Evolutionary conservation across 2,329 filamentous ascomycete species (phyloP).

Genomic region (Fusarium floridanum): DNA sequence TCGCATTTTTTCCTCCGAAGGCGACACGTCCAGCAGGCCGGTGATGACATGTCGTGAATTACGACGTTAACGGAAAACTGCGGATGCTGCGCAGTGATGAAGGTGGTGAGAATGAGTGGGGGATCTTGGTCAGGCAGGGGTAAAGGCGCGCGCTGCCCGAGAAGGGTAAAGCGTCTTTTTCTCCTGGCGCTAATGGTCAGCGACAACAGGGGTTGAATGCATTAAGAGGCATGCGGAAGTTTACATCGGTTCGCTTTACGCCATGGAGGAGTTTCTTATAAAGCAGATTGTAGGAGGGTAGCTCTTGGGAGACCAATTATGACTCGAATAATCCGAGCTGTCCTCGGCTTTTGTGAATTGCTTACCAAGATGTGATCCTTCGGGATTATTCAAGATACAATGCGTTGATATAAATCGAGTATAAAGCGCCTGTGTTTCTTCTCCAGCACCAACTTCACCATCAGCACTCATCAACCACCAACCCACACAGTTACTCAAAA

Average conservation of each 20-base stretch:
- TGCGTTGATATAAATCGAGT: background rate
- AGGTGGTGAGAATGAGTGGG: background rate
- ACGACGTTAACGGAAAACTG: background rate
- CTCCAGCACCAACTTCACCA: background rate
- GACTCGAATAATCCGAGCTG: background rate
- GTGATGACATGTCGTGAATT: background rate
- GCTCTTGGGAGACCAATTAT: background rate
- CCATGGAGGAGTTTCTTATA: background rate
- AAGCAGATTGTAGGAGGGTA: background rate
- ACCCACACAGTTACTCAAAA: background rate
- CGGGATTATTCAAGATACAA: background rate
- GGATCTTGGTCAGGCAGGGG: background rate
- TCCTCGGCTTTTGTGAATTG: background rate
- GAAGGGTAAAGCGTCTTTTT: background rate
- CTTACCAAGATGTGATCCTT: background rate
- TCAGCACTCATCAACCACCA: background rate
- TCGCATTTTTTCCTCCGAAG: constrained; percentile 9
- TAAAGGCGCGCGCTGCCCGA: background rate
- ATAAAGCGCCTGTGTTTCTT: background rate
- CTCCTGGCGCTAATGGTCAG: background rate
- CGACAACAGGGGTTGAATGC: background rate
- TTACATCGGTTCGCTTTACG: background rate
- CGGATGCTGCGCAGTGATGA: background rate
- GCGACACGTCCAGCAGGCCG: background rate
- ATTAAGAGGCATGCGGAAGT: background rate